phyloP scores from a whole-genome alignment of 73 alveolate genomes.

The Uronychia setigera region DNA sequence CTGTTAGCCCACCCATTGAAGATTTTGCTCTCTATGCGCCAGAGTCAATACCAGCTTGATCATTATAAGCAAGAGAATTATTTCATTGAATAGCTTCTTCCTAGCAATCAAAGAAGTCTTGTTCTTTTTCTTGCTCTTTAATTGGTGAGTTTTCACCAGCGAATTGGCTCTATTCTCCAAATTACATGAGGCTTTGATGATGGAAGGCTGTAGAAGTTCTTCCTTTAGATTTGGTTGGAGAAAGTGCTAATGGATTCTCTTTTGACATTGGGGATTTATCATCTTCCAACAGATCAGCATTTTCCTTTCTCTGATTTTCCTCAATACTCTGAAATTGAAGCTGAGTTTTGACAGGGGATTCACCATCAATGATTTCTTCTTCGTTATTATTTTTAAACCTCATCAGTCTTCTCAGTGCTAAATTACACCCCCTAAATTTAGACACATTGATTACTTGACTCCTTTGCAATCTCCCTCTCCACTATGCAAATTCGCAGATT shows the following conservation, averaged over 20 bases:
- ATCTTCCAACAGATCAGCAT: not conserved
- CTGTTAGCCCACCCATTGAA: too few relatives aligned
- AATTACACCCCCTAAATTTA: not conserved
- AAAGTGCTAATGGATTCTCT: not conserved
- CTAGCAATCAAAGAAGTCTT: too few relatives aligned
- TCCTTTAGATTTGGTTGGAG: not conserved
- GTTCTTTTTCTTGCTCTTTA: too few relatives aligned
- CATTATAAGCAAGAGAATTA: too few relatives aligned
- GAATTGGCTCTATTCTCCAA: too few relatives aligned
- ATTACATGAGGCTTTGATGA: too few relatives aligned
- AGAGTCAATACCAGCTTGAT: too few relatives aligned
- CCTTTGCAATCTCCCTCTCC: not conserved
- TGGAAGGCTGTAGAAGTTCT: too few relatives aligned
- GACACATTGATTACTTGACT: not conserved
- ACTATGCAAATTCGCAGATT: too few relatives aligned
- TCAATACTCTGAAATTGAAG: not conserved
- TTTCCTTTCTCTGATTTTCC: not conserved
- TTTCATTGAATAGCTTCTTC: too few relatives aligned
- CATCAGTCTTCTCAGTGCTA: not conserved
- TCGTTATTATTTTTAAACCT: not conserved
- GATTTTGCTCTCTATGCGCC: too few relatives aligned
- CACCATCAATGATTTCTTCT: not conserved
- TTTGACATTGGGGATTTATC: not conserved
- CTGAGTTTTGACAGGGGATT: not conserved
- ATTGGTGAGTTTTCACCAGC: too few relatives aligned